phyloP scores from a whole-genome alignment of 352 stramenopile genomes.

The Phytophthora cryptogea region DNA sequence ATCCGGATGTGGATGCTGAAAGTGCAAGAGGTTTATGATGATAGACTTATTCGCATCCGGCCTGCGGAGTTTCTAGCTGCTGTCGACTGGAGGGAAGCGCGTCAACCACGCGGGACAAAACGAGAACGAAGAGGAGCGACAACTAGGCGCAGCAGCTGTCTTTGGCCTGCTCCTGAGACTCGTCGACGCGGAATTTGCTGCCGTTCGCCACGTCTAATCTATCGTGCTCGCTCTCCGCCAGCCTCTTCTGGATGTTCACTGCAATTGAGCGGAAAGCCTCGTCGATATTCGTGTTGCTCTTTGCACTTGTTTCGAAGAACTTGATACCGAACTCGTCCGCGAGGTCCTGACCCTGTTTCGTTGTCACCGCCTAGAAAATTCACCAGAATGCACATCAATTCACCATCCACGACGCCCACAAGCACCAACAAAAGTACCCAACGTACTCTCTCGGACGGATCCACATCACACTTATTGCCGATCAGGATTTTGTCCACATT shows the following conservation, averaged over 20 bases:
- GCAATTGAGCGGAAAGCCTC: slow-evolving; percentile 87
- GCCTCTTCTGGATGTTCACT: slow-evolving; percentile 89
- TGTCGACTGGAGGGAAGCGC: slow-evolving; percentile 6
- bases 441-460: slow-evolving; percentile 93
- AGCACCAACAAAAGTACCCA: slow-evolving; percentile 4
- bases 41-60: slow-evolving; percentile 30
- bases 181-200: slow-evolving; percentile 86
- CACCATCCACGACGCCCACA: neutral
- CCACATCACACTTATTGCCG: slow-evolving; percentile 99
- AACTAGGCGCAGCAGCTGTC: slow-evolving; percentile 78
- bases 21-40: slow-evolving; percentile 23
- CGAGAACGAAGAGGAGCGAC: slow-evolving; percentile 8
- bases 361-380: slow-evolving; percentile 82
- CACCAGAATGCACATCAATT: slow-evolving; percentile 19
- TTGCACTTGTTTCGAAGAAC: slow-evolving; percentile 95
- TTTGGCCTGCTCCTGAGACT: slow-evolving; percentile 76
- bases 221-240: slow-evolving; percentile 87
- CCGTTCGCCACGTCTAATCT: slow-evolving; percentile 89
- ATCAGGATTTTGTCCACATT: slow-evolving; percentile 99
- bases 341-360: slow-evolving; percentile 92
- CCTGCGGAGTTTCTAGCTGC: slow-evolving; percentile 5
- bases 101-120: slow-evolving; percentile 14
- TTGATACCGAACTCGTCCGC: slow-evolving; percentile 94
- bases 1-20: slow-evolving; percentile 1
- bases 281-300: slow-evolving; percentile 94